A percentile compares a stretch with the other conserved stretches of the same genome.
phyloP scores from a whole-genome alignment of 192 early-diverging fungal genomes.

The Coemansia sp. region DNA sequence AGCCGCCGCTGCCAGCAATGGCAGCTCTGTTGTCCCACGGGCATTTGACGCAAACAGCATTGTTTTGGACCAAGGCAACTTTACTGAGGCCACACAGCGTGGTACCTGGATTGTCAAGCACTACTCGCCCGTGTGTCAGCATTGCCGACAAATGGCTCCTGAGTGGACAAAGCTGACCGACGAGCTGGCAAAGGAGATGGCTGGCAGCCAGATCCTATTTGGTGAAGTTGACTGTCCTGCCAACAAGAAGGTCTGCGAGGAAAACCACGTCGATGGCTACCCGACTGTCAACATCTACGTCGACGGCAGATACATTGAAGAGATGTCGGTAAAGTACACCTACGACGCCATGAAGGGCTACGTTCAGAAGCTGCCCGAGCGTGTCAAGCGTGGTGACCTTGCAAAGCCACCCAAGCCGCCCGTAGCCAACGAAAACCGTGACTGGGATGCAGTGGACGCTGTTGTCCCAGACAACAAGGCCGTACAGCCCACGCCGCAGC shows the following conservation, averaged over 20 bases:
- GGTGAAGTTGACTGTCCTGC: slow-evolving; percentile 68
- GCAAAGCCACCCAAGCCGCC: slow-evolving; percentile 20
- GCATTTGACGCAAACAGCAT: slow-evolving; percentile 47
- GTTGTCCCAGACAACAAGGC: slow-evolving; percentile 9
- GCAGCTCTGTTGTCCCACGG: background rate
- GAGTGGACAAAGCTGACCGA: slow-evolving; percentile 69
- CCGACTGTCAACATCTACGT: slow-evolving; percentile 63
- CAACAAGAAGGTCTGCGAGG: slow-evolving; percentile 62
- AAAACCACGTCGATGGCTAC: slow-evolving; percentile 57
- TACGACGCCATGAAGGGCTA: slow-evolving; percentile 39
- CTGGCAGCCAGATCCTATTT: slow-evolving; percentile 55
- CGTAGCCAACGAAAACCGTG: slow-evolving; percentile 42
- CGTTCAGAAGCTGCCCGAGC: slow-evolving; percentile 34
- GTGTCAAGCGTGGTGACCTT: slow-evolving; percentile 28
- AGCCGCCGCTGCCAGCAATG: background rate
- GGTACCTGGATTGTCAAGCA: slow-evolving; percentile 83
- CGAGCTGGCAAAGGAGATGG: slow-evolving; percentile 32
- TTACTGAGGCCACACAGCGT: slow-evolving; percentile 50
- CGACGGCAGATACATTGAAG: slow-evolving; percentile 35
- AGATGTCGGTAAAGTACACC: slow-evolving; percentile 32
- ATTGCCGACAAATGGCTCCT: slow-evolving; percentile 80
- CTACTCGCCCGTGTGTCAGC: slow-evolving; percentile 83
- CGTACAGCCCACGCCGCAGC: background rate
- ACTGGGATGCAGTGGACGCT: slow-evolving; percentile 29
- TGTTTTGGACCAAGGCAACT: slow-evolving; percentile 47